Evolutionary conservation across 768 basidiomycete species (phyloP), one percentile per base, ranked within the genome.

Genomic region (Tricholoma flavovirens): DNA sequence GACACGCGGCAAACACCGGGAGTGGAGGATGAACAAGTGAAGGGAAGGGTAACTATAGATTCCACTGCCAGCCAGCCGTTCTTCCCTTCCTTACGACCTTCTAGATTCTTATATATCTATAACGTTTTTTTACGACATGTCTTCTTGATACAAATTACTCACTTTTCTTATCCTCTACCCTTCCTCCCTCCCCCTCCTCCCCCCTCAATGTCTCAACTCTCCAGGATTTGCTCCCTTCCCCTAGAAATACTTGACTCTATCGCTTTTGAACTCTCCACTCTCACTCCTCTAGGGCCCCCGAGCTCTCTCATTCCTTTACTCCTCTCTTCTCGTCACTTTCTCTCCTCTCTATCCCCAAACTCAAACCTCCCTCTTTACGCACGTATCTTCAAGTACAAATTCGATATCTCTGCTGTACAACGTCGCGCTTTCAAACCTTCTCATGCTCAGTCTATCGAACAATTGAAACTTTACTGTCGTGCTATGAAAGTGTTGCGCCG

Each of bases 371-470:
- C 70, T 19, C 77, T 89, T 53, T 81, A 79, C 59, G 75, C 82
- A 0, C 68, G 73, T 30, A 75, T 90, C 6, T 88, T 82, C 63
- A 71, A 71, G 12, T 55, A 66, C 64, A 79, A 75, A 63, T 89
- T 88, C 71, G 87, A 89, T 66, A 51, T 59, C 2, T 67, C 69
- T 22, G 82, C 87, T 0, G 71, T 81, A 42, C 30, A 58, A 1
- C 79, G 88, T 21, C 76, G 89, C 42, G 70, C 70, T 3, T 76
- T 85, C 56, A 66, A 69, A 14, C 70, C 73, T 0, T 60, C 61
- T 10, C 64, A 68, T 1, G 12, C 29, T 0, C 70, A 75, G 22
- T 72, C 65, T 62, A 61, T 67, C 52, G 62, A 68, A 43, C 75
- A 79, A 63, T 64, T 79, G 60, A 24, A 60, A 22, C 33, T 69